phyloP scores from a whole-genome alignment of 345 rosid genomes.

The Schrenkiella parvula region DNA sequence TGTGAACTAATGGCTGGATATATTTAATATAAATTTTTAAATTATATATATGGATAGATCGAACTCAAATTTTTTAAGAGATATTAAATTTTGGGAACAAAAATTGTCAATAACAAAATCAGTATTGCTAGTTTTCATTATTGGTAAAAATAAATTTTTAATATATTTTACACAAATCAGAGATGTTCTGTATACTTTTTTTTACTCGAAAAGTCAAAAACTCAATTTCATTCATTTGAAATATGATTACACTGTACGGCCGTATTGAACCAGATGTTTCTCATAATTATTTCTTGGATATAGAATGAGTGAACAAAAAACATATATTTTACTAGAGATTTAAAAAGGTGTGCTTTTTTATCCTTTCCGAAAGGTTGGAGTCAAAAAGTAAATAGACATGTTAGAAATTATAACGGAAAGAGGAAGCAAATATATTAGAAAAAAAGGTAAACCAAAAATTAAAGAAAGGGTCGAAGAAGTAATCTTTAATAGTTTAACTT shows the following conservation, averaged over 20 bases:
- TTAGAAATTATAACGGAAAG: not conserved
- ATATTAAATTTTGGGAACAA: not conserved
- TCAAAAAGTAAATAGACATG: not conserved
- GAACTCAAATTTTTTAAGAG: no score
- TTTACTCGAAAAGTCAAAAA: no score
- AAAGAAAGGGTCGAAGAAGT: slow-evolving; percentile 14
- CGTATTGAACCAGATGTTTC: no score
- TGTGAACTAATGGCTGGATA: not conserved
- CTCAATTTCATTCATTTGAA: no score
- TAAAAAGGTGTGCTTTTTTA: slow-evolving; percentile 9
- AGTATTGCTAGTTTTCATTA: not conserved
- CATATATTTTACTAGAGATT: not conserved
- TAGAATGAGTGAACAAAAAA: not conserved
- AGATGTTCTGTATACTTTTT: not conserved
- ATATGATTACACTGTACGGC: no score
- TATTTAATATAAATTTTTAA: no score
- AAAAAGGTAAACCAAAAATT: not conserved
- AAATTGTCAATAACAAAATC: not conserved
- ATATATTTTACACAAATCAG: not conserved
- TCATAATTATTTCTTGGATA: not conserved
- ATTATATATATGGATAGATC: no score
- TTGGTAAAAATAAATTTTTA: not conserved
- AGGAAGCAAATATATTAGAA: not conserved
- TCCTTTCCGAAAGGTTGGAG: slow-evolving; percentile 3
- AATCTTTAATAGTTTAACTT: slow-evolving; percentile 18